These are phyloP conservation scores for Candida coleopterorum DNA, from an alignment of 805 yeast genomes.

Conservation along the genomic window DNA sequence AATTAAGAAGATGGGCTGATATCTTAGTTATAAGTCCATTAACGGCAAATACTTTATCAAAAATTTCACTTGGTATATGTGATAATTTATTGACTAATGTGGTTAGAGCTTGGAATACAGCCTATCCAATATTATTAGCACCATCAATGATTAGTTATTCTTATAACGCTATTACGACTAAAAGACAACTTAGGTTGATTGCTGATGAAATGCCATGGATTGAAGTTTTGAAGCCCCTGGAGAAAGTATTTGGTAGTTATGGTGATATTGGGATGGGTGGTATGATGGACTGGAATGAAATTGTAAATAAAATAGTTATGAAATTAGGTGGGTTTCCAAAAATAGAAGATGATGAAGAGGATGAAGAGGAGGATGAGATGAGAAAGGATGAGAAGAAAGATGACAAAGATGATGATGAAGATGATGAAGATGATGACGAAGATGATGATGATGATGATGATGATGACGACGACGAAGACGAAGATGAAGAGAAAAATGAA, in stretches of 20 bases:
- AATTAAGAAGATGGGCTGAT: slow-evolving; percentile 95
- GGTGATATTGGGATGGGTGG: slow-evolving; percentile 99
- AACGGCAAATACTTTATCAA: slow-evolving; percentile 88
- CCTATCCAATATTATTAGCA: slow-evolving; percentile 82
- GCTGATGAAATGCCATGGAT: slow-evolving; percentile 94
- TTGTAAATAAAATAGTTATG: slow-evolving; percentile 77
- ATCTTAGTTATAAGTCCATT: slow-evolving; percentile 89
- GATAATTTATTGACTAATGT: slow-evolving; percentile 89
- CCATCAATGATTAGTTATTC: slow-evolving; percentile 96
- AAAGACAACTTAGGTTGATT: slow-evolving; percentile 70
- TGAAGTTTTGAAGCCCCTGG: slow-evolving; percentile 89
- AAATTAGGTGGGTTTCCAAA: slow-evolving; percentile 55
- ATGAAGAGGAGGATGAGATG: slow-evolving; percentile 39
- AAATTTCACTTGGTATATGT: slow-evolving; percentile 85
- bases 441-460: slow-evolving; percentile 18
- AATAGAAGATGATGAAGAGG: slow-evolving; percentile 47
- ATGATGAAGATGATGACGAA: slow-evolving; percentile 32
- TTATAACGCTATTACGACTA: slow-evolving; percentile 84
- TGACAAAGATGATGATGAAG: slow-evolving; percentile 43
- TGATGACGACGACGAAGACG: slow-evolving; percentile 10
- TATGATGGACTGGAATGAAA: slow-evolving; percentile 96
- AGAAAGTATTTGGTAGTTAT: slow-evolving; percentile 85
- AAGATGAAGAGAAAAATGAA: slow-evolving; percentile 6
- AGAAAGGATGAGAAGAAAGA: slow-evolving; percentile 38
- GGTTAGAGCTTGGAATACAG: slow-evolving; percentile 92